These are phyloP conservation scores for Curvularia sp. DNA, from an alignment of 2,329 filamentous ascomycete genomes.

Conservation along the genomic window DNA sequence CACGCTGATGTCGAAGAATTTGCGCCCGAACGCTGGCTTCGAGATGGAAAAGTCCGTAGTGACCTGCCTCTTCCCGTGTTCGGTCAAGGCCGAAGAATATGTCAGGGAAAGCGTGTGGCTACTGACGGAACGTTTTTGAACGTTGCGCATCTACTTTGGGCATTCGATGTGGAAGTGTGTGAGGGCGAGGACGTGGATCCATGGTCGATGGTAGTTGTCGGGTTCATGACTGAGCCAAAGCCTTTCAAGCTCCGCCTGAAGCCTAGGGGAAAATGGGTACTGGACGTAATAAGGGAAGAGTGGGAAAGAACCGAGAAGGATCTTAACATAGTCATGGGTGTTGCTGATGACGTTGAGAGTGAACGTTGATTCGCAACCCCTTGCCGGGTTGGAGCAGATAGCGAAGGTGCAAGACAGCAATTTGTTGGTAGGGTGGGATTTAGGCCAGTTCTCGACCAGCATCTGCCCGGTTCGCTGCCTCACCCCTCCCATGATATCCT, in stretches of 20 bases:
- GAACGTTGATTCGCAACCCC: not conserved
- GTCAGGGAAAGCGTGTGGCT: slow-evolving; percentile 20
- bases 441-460: too few relatives aligned
- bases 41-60: slow-evolving; percentile 13
- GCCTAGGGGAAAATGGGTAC: slow-evolving; percentile 16
- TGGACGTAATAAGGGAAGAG: slow-evolving; percentile 12
- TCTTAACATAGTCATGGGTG: slow-evolving; percentile 10
- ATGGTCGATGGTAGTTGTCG: slow-evolving; percentile 16
- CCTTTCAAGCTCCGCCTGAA: slow-evolving; percentile 17
- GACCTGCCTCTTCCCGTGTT: slow-evolving; percentile 20
- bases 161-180: slow-evolving; percentile 12
- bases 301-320: slow-evolving; percentile 11
- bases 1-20: slow-evolving; percentile 9
- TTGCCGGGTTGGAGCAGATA: not conserved
- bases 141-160: slow-evolving; percentile 16
- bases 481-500: not conserved
- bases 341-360: slow-evolving; percentile 9
- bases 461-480: too few relatives aligned
- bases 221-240: slow-evolving; percentile 21
- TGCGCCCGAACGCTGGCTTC: slow-evolving; percentile 19
- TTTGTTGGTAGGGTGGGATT: not conserved
- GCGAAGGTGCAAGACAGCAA: not conserved
- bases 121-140: slow-evolving; percentile 18
- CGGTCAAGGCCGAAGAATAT: slow-evolving; percentile 19
- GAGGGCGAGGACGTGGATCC: slow-evolving; percentile 14